These are phyloP conservation scores for Drechslerella dactyloides DNA, from an alignment of 2,329 filamentous ascomycete species.

Conservation along the genomic window DNA sequence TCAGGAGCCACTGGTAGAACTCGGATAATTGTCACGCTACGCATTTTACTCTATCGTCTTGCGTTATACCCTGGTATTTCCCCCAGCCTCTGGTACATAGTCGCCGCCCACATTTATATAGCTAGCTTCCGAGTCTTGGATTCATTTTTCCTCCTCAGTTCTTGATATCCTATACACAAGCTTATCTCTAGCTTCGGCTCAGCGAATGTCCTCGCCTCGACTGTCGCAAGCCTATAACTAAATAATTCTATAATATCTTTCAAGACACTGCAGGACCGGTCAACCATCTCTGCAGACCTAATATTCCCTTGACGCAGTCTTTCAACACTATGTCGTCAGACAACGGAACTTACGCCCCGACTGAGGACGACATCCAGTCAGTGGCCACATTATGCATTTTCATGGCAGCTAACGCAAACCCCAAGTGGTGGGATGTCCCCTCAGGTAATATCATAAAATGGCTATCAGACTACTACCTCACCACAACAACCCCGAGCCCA, in stretches of 20 bases:
- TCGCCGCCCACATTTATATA: slow-evolving; percentile 47
- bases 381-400: slow-evolving; percentile 40
- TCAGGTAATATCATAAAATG: slow-evolving; percentile 19
- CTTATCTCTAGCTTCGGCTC: slow-evolving; percentile 2
- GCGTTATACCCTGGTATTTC: slow-evolving; percentile 40
- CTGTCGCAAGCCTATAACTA: neutral
- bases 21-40: slow-evolving; percentile 12
- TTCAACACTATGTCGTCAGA: slow-evolving; percentile 24
- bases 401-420: slow-evolving; percentile 36
- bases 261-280: too few relatives aligned
- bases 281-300: too few relatives aligned
- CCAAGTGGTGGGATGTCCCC: slow-evolving; percentile 35
- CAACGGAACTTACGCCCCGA: slow-evolving; percentile 32
- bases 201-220: neutral
- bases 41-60: slow-evolving; percentile 28
- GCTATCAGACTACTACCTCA: slow-evolving; percentile 41
- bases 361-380: slow-evolving; percentile 21
- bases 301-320: neutral
- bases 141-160: slow-evolving; percentile 17
- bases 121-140: slow-evolving; percentile 35
- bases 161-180: slow-evolving; percentile 12
- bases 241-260: neutral
- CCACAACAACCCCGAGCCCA: slow-evolving; percentile 28
- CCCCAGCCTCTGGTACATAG: slow-evolving; percentile 25
- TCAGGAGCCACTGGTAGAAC: slow-evolving; percentile 40